Base-by-base conservation (phyloP, 2,329 filamentous ascomycete genomes). In the Colletotrichum zoysiae region DNA sequence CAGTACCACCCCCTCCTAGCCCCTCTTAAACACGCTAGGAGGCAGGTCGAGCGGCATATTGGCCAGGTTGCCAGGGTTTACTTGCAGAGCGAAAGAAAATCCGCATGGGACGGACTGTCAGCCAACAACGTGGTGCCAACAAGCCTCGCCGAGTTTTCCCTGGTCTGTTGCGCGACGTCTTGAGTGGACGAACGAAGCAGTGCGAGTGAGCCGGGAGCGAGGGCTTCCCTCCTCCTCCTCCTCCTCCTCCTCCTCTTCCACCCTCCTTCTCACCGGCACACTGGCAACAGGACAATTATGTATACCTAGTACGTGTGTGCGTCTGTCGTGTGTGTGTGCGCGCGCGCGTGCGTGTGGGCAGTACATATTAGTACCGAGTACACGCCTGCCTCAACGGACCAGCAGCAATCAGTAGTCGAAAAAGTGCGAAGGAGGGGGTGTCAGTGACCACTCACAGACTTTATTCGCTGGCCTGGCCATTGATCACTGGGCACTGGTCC, bases 101-200 rank as follows among this genome's bases (percentile, higher is more conserved):
- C 58, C 40, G 55, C 71, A 51, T 60, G 75, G 76, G 74, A 74
- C 76, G 76, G 74, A 74, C 76, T 76, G 68, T 72, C 75, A 74
- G 77, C 77, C 77, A 78, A 77, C 76, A 76, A 74, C 74, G 76
- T 78, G 77, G 76, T 75, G 74, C 76, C 76, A 74, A 60, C 67
- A 61, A 68, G 65, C 65, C 70, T 59, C 64, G 70, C 40, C 33
- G 67, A 46, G 64, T 51, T 38, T 62, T 44, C 26, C 51, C 65
- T 60, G 53, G 67, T 60, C 69, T 40, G 59, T 60, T 20, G 59
- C 46, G 46, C 63, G 59, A n/a, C 40, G 18, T 23, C 55, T 59
- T 53, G 38, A 64, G 23, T 56, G 23, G 38, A 42, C 5, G 12
- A 38, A 42, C 5, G 12, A 38, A 63, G 38, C 57, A 59, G 40